These are phyloP conservation scores for Paramecium octaurelia DNA, from an alignment of 73 alveolate genomes.

Conservation along the genomic window DNA sequence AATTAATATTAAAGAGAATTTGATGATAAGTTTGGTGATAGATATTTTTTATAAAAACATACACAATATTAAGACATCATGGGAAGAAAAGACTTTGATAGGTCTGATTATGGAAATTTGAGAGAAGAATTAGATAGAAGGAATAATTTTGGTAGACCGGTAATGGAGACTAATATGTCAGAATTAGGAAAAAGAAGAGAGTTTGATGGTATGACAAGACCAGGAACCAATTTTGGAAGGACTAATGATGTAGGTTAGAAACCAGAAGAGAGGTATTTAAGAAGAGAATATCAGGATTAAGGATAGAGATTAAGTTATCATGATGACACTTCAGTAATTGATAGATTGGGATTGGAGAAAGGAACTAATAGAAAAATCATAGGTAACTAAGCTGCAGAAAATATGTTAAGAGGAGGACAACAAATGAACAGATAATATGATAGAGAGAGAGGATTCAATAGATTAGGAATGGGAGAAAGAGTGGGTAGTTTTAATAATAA, in stretches of 20 bases:
- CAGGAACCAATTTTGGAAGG: neutral
- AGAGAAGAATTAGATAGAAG: neutral
- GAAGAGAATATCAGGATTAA: neutral
- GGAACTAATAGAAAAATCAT: neutral
- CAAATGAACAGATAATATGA: neutral
- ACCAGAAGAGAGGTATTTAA: neutral
- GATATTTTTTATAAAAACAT: neutral
- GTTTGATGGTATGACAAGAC: neutral
- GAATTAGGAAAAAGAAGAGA: neutral
- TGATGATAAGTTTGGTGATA: neutral
- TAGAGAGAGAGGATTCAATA: neutral
- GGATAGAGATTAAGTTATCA: neutral
- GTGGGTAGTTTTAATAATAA: neutral
- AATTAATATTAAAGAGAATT: neutral
- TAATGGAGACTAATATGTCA: neutral
- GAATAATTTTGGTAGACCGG: neutral
- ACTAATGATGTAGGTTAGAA: neutral
- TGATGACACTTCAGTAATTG: neutral
- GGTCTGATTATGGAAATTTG: neutral
- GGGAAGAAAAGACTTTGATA: neutral
- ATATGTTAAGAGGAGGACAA: neutral
- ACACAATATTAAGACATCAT: neutral
- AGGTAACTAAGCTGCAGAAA: neutral
- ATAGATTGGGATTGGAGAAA: conserved; percentile 30
- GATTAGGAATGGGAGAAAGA: conserved; percentile 17